Evolutionary conservation across 257 asterid genomes (phyloP).

Genomic region (Nicotiana attenuata): DNA sequence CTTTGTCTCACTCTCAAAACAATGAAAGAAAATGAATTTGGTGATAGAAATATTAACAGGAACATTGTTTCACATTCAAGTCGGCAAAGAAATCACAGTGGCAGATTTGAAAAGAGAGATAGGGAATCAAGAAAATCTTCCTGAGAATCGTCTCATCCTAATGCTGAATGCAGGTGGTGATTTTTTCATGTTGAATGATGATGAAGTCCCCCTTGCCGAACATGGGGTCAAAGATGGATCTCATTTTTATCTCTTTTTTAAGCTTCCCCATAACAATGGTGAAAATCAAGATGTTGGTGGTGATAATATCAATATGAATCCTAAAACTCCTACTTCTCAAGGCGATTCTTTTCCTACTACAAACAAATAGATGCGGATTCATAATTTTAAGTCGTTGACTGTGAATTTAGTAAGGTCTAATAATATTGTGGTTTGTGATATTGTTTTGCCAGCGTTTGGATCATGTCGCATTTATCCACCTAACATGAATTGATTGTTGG

Average conservation of each 20-base stretch:
- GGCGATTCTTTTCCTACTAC: neutral
- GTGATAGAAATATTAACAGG: constrained; percentile 59
- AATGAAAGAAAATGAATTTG: constrained; percentile 38
- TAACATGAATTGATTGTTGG: neutral
- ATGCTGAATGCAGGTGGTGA: constrained; percentile 24
- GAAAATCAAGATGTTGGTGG: neutral
- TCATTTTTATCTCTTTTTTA: constrained; percentile 49
- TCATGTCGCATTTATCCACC: neutral
- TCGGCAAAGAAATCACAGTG: constrained; percentile 40
- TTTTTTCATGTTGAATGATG: constrained; percentile 19
- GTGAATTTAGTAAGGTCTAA: no score
- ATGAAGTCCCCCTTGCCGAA: constrained; percentile 33
- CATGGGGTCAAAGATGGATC: constrained; percentile 63
- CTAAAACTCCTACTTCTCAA: neutral
- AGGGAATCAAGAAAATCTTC: constrained; percentile 51
- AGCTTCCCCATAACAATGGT: neutral
- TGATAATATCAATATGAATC: neutral
- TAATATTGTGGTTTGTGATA: neutral
- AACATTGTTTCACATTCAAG: constrained; percentile 36
- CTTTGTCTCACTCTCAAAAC: neutral
- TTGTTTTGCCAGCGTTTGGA: neutral
- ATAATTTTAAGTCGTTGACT: neutral
- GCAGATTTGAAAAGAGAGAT: constrained; percentile 51
- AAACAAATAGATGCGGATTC: neutral
- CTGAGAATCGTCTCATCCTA: constrained; percentile 44